Evolutionary conservation across 495 filamentous ascomycete genomes (phyloP), one percentile per base, ranked within the genome.

Genomic region (Penicillium ucsense): DNA sequence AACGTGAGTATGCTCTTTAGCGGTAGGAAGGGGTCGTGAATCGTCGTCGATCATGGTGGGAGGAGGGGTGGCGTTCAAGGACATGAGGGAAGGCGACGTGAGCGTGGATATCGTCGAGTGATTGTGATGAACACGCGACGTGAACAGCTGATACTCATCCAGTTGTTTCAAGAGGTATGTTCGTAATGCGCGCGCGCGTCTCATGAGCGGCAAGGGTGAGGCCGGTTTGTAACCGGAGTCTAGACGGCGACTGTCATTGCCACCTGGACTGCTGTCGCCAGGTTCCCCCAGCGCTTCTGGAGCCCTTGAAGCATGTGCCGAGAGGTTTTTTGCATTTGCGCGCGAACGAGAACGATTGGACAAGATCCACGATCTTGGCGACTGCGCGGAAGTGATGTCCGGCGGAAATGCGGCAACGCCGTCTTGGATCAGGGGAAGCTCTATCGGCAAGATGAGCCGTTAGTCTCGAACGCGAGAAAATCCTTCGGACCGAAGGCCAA

Each of bases 121-220:
- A 42, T 46, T 56, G 36, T 57, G 54, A 28, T 55, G 56, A 20
- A 62, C 57, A 33, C 62, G 60, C 11, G 59, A 50, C 29, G 48
- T 46, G 41, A 55, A 42, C 40, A 60, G 37, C 49, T 55, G 66
- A 45, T 56, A 53, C 33, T 66, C 64, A 35, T 66, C 61, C 37
- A 57, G 45, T 40, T 63, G 58, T 37, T 60, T 58, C 32, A 57
- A 54, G 46, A 70, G 57, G 38, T 66, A 62, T 3, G 64, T 53
- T 50, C 59, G 65, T 32, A 69, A 63, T 11, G 65, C 64, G 42
- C 57, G 64, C 6, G 64, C 64, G 4, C 65, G 53, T 30, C 62
- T 56, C 12, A 49, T 58, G 44, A 70, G 61, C 35, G 54, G 47
- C 20, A 43, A 43, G 8, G 37, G 28, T 3, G 41, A 43, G 3